A percentile compares a stretch with the other conserved stretches of the same genome.
Evolutionary conservation across 768 basidiomycete species (phyloP).

Genomic region (Phallus indusiatus): DNA sequence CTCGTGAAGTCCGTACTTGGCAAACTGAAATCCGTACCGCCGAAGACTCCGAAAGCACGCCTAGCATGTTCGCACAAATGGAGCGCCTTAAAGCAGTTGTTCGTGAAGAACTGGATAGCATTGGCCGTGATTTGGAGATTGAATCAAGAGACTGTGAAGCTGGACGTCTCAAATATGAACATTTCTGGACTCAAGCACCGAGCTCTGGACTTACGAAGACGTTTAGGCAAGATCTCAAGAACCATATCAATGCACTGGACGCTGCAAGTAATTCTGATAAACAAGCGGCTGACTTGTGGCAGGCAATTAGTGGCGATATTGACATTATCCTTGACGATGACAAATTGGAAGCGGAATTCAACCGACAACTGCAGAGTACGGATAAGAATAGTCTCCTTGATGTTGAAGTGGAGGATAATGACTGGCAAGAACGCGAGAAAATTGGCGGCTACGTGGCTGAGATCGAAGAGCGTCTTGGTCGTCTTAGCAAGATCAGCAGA

Average conservation of each 20-base stretch:
- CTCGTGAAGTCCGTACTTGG: conserved; percentile 63
- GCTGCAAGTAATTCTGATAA: conserved; percentile 72
- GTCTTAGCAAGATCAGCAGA: conserved; percentile 71
- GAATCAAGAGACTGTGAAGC: conserved; percentile 86
- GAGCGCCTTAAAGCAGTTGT: conserved; percentile 49
- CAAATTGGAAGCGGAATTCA: conserved; percentile 52
- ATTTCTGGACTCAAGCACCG: conserved; percentile 80
- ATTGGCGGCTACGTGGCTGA: conserved; percentile 58
- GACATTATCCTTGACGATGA: conserved; percentile 44
- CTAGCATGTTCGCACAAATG: conserved; percentile 51
- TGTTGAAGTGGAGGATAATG: conserved; percentile 60
- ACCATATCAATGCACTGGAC: conserved; percentile 59
- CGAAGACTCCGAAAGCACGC: conserved; percentile 62
- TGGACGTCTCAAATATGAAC: conserved; percentile 79
- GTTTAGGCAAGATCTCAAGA: conserved; percentile 70
- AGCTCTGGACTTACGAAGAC: conserved; percentile 63
- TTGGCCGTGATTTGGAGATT: conserved; percentile 60
- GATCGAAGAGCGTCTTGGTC: conserved; percentile 69
- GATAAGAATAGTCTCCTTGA: conserved; percentile 49
- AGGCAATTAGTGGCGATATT: conserved; percentile 56
- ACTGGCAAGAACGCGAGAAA: conserved; percentile 51
- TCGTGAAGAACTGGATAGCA: conserved; percentile 47
- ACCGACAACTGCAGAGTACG: conserved; percentile 35
- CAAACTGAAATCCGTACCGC: conserved; percentile 61
- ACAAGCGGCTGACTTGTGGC: conserved; percentile 69